Base-by-base conservation (phyloP, 306 rosid species). In the Vachellia collinsii region DNA sequence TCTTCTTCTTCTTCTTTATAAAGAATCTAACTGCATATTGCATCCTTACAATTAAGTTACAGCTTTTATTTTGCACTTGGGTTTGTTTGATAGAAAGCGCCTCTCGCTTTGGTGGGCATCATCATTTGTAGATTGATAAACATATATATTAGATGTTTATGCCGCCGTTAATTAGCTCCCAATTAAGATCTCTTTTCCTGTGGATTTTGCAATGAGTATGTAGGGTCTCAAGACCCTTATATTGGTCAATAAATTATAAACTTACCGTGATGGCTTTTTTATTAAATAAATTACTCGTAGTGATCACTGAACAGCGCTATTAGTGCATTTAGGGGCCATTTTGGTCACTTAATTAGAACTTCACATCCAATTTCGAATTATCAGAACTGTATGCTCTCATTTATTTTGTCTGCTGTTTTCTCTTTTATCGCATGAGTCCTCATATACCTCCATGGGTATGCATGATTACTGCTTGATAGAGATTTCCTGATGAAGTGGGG, bases 41-140 rank as follows among this genome's bases (percentile, higher is more conserved):
- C 8, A 42, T 74, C 71, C 83, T 66, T 59, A 23, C n/a, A 56
- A 1, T 6, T 25, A 29, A 29, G 34, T 59, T 23, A 36, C 22
- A 58, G 16, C 34, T 29, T 29, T 48, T 14, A 17, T 14, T 6
- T 59, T 23, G 11, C 11, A 11, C 65, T 22, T 11, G 16, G 10
- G 59, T 19, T 85, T 83, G 82, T 76, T 82, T 82, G 79, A 71
- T 82, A 79, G 14, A 8, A 58, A 20, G 8, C 29, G 11, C 23
- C 65, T 16, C 23, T 51, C 22, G 22, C 22, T 51, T 51, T 59
- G 16, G 37, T 23, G 36, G 14, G 65, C 43, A 3, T 64, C 70
- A 64, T 51, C 3, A 16, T 29, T 29, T 29, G 44, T 29, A 58
- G 29, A 54, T 59, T 29, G 34, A 16, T 22, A 37, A 23, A 5